Evolutionary conservation across 805 yeast genomes (phyloP).

Genomic region (Lipomyces yamadae): DNA sequence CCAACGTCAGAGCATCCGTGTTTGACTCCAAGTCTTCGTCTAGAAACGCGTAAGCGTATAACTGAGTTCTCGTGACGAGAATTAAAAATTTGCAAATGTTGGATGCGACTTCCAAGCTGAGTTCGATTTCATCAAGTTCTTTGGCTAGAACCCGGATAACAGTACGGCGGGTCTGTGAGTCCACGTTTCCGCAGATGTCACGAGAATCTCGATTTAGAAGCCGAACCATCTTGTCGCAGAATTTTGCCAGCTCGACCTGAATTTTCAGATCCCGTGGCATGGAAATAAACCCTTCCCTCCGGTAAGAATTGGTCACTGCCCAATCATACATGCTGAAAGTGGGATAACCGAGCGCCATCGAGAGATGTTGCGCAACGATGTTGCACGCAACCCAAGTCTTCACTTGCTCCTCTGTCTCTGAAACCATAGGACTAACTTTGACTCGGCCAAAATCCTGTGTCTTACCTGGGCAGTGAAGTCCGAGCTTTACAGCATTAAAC

Average conservation of each 20-base stretch:
- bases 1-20: constrained; percentile 74
- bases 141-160: constrained; percentile 69
- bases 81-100: constrained; percentile 72
- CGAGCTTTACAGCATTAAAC: constrained; percentile 90
- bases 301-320: constrained; percentile 60
- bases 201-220: constrained; percentile 72
- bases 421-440: constrained; percentile 46
- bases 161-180: constrained; percentile 73
- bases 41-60: constrained; percentile 79
- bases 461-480: constrained; percentile 81
- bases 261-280: constrained; percentile 68
- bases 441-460: constrained; percentile 55
- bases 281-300: constrained; percentile 52
- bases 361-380: constrained; percentile 84
- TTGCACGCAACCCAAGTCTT: constrained; percentile 95
- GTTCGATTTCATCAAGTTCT: constrained; percentile 78
- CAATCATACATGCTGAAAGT: constrained; percentile 86
- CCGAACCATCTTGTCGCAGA: constrained; percentile 83
- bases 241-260: constrained; percentile 80
- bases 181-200: constrained; percentile 68
- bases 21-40: constrained; percentile 61
- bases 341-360: constrained; percentile 93
- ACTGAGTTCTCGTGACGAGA: constrained; percentile 76
- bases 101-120: constrained; percentile 59
- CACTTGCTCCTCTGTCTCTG: constrained; percentile 69